Percentiles rank a stretch among this genome's conserved stretches.
Evolutionary conservation across 306 rosid genomes (phyloP).

Genomic region (Vigna unguiculata): DNA sequence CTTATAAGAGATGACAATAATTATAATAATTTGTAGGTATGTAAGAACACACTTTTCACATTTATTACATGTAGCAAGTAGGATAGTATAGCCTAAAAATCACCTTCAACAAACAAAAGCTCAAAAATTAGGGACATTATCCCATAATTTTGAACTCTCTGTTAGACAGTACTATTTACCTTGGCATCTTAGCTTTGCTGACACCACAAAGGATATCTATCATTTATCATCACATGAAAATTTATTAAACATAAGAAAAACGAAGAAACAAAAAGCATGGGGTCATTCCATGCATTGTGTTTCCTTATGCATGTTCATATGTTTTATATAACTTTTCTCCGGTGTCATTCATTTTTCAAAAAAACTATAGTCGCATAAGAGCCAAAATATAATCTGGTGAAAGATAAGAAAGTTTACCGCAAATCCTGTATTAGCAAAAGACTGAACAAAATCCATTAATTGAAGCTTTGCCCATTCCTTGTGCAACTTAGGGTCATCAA

Average conservation of each 20-base stretch:
- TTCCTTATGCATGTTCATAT: neutral
- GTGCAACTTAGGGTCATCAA: constrained; percentile 61
- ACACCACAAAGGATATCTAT: too few relatives aligned
- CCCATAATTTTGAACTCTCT: constrained; percentile 2
- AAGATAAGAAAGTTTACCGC: constrained; percentile 66
- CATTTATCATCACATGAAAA: too few relatives aligned
- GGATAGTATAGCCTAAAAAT: constrained; percentile 1
- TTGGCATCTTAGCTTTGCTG: too few relatives aligned
- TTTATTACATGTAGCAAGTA: neutral
- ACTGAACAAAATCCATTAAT: constrained; percentile 86
- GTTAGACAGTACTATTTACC: too few relatives aligned
- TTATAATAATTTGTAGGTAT: constrained; percentile 10
- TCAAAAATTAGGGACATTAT: neutral
- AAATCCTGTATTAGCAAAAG: constrained; percentile 76
- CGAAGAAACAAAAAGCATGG: too few relatives aligned
- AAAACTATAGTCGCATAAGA: constrained; percentile 20
- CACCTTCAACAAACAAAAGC: constrained; percentile 3
- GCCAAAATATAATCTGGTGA: constrained; percentile 25
- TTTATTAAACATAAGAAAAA: too few relatives aligned
- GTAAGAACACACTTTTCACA: constrained; percentile 14
- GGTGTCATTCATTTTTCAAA: constrained; percentile 11
- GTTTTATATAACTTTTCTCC: neutral
- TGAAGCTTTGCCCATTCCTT: constrained; percentile 89
- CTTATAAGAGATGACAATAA: neutral
- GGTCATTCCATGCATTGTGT: neutral